Conservation (phyloP, 2,329 filamentous ascomycete genomes). For the Alternaria sp. region DNA sequence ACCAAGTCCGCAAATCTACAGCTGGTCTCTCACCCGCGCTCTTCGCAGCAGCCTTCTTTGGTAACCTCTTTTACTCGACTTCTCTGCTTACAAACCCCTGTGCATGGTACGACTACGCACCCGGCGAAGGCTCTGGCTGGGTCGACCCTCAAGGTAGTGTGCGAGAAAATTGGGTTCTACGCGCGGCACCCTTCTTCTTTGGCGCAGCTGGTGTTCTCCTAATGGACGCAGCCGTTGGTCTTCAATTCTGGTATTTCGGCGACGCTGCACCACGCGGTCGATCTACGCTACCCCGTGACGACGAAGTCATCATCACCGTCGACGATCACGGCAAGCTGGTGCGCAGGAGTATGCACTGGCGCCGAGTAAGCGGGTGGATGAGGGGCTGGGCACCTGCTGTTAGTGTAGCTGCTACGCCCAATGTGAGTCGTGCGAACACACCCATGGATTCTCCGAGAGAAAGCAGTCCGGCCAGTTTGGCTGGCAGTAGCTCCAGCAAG, state of each 20-base stretch:
- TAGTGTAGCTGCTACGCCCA: constrained; percentile 49
- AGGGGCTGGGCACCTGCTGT: constrained; percentile 69
- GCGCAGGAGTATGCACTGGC: constrained; percentile 60
- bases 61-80: constrained; percentile 72
- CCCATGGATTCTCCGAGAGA: constrained; percentile 35
- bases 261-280: constrained; percentile 44
- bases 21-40: constrained; percentile 69
- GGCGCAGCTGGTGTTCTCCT: constrained; percentile 70
- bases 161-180: constrained; percentile 64
- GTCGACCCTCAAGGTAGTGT: constrained; percentile 64
- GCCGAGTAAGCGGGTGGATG: constrained; percentile 70
- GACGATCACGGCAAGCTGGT: constrained; percentile 43
- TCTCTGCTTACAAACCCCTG: constrained; percentile 70
- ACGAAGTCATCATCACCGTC: constrained; percentile 58
- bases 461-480: constrained; percentile 21
- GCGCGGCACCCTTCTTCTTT: constrained; percentile 70
- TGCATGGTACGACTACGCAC: constrained; percentile 65
- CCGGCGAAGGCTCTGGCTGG: constrained; percentile 67
- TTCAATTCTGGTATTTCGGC: constrained; percentile 70
- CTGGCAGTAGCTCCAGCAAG: constrained; percentile 17
- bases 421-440: constrained; percentile 37
- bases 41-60: constrained; percentile 72
- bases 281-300: constrained; percentile 36
- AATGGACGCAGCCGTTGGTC: constrained; percentile 68
- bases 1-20: constrained; percentile 68